These are phyloP conservation scores for Pyrenula massariospora DNA, from an alignment of 495 filamentous ascomycete species.

Conservation along the genomic window DNA sequence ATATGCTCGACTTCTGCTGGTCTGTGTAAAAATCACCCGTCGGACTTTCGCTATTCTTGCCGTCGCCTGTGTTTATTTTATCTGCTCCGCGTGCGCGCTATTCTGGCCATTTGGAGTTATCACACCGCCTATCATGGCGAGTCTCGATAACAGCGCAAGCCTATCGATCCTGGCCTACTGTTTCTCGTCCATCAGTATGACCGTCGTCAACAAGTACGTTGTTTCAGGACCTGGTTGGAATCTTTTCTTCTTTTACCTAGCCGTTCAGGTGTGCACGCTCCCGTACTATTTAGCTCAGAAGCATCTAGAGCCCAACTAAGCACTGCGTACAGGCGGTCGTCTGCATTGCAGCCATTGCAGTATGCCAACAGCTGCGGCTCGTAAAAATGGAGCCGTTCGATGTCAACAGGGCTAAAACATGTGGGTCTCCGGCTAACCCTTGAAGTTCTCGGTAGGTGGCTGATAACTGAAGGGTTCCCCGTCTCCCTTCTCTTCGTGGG, in stretches of 20 bases:
- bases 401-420: conserved; percentile 65
- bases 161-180: neutral
- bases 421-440: conserved; percentile 38
- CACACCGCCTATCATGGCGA: too few species aligned
- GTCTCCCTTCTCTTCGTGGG: conserved; percentile 76
- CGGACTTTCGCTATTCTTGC: too few species aligned
- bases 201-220: neutral
- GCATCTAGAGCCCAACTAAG: too few species aligned
- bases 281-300: neutral
- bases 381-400: conserved; percentile 56
- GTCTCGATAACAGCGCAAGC: neutral
- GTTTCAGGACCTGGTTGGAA: neutral
- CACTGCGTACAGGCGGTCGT: conserved; percentile 63
- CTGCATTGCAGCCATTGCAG: conserved; percentile 63
- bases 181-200: neutral
- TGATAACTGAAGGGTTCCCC: conserved; percentile 58
- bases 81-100: too few species aligned
- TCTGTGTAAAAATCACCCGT: too few species aligned
- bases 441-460: neutral
- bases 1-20: too few species aligned
- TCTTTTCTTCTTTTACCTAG: neutral
- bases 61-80: too few species aligned
- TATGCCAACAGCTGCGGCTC: conserved; percentile 53
- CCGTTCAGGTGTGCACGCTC: neutral
- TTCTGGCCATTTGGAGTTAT: too few species aligned